Conservation (phyloP, 169 alveolate species). For the Prorocentrum cordatum region DNA sequence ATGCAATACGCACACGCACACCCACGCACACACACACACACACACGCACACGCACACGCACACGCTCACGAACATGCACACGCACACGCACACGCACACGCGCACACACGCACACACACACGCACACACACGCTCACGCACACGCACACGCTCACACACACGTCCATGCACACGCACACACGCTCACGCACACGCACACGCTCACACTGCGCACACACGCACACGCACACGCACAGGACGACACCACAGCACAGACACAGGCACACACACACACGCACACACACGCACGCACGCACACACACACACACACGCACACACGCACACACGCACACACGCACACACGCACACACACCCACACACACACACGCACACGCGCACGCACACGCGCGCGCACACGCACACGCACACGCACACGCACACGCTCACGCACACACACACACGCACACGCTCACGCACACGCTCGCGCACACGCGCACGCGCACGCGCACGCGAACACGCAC, state of each 20-base stretch:
- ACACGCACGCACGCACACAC: not conserved
- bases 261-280: not conserved
- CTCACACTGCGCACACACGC: not conserved
- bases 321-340: not conserved
- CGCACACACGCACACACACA: no score
- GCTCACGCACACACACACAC: not conserved
- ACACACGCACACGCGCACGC: not conserved
- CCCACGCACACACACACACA: no score
- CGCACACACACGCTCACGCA: no score
- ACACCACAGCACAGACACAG: not conserved
- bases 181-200: not conserved
- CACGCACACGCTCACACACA: not conserved
- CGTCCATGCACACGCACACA: not conserved
- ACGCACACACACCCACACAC: not conserved
- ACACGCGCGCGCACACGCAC: not conserved
- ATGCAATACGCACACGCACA: no score
- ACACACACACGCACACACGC: not conserved
- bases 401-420: not conserved
- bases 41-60: no score
- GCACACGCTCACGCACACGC: not conserved
- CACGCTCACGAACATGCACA: no score
- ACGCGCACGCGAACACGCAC: not conserved
- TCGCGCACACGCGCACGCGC: not conserved
- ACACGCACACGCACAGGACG: not conserved
- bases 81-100: no score